A percentile compares a stretch with the other conserved stretches of the same genome.
phyloP scores from a whole-genome alignment of 164 flowering plant species.

The Piper longum region DNA sequence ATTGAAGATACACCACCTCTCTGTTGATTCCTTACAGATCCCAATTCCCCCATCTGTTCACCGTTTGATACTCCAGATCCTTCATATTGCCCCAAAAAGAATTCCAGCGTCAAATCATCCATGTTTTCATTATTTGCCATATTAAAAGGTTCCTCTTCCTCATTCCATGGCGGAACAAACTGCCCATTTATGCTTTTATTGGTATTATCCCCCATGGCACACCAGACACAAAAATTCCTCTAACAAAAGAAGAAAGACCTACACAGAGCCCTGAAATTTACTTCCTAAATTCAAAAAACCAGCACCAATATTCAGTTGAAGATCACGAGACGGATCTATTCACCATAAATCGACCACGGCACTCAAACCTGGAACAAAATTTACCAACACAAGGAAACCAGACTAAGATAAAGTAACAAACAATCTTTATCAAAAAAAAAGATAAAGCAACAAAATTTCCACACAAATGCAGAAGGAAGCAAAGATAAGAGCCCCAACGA shows the following conservation, averaged over 20 bases:
- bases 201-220: neutral
- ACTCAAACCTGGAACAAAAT: too few species aligned
- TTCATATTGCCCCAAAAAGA: neutral
- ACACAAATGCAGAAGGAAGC: too few species aligned
- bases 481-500: too few species aligned
- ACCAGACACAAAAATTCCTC: neutral
- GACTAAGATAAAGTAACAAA: too few species aligned
- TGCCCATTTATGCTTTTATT: neutral
- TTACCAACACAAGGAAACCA: too few species aligned
- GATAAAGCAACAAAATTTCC: too few species aligned
- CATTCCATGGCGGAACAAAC: neutral
- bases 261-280: neutral
- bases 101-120: neutral
- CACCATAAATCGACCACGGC: neutral
- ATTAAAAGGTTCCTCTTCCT: neutral
- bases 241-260: neutral
- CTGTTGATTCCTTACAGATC: neutral
- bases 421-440: too few species aligned
- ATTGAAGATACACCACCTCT: neutral
- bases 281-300: neutral
- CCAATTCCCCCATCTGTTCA: neutral
- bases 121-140: neutral
- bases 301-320: neutral
- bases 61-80: neutral
- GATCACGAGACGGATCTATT: neutral